Evolutionary conservation across 768 basidiomycete genomes (phyloP).

Genomic region (Mycena olivaceomarginata): DNA sequence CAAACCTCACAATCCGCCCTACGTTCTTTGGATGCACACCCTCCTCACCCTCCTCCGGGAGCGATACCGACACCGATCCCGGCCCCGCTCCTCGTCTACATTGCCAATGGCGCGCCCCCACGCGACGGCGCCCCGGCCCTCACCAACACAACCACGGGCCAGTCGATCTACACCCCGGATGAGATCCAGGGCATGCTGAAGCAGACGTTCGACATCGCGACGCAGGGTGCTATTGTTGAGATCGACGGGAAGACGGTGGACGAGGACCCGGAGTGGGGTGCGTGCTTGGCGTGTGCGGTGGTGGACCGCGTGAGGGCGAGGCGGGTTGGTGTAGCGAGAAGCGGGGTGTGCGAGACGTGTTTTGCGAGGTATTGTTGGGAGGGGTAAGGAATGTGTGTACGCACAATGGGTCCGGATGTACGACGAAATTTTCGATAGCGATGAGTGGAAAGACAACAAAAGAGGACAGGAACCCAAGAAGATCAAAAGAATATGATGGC

Average conservation of each 20-base stretch:
- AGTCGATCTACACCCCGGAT: constrained; percentile 58
- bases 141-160: constrained; percentile 65
- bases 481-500: too few species aligned
- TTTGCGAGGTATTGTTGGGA: constrained; percentile 57
- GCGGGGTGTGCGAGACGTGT: constrained; percentile 55
- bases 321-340: constrained; percentile 47
- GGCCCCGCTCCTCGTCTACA: constrained; percentile 74
- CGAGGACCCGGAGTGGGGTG: constrained; percentile 65
- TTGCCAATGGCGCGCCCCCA: constrained; percentile 72
- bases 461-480: too few species aligned
- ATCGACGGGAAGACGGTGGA: constrained; percentile 40
- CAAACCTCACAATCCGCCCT: constrained; percentile 59
- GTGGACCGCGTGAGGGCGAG: constrained; percentile 65
- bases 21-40: constrained; percentile 69
- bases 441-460: too few species aligned
- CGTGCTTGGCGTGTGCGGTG: constrained; percentile 71
- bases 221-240: constrained; percentile 62
- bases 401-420: not conserved
- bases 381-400: not conserved
- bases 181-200: constrained; percentile 66
- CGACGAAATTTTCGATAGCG: too few species aligned
- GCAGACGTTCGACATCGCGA: constrained; percentile 65
- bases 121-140: constrained; percentile 57
- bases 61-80: not conserved
- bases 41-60: not conserved